Base-by-base conservation (phyloP, 768 basidiomycete species). In the Dacryopinax spathularia region DNA sequence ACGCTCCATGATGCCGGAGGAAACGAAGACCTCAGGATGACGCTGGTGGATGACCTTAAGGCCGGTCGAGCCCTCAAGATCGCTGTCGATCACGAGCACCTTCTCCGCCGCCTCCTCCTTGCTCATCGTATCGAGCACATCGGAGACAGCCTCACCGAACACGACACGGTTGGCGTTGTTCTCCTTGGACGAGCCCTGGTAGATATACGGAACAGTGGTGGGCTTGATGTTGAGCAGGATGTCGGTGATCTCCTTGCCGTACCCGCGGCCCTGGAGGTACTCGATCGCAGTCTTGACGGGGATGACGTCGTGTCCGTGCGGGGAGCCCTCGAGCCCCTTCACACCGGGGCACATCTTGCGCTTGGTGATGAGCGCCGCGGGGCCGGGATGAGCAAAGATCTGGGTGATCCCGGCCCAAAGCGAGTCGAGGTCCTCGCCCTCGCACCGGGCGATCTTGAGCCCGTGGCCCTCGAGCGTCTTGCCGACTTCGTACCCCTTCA, bases 51-150 rank as follows among this genome's bases (percentile, higher is more conserved):
- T 92, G 60, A 80, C 84, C 75, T 89, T 91, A 68, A 93, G 75
- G 63, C 91, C 91, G 31, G 91, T 93, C 0, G 91, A 92, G 34
- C 91, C 91, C 77, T 93, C 89, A 56, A 92, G 75, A 71, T 92
- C 90, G 69, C 87, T 88, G 70, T 92, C 91, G 66, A 93, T 90
- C 64, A 90, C 88, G 84, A 92, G 83, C 41, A 92, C 89, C 72
- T 84, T 89, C 73, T 79, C 79, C 10, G 81, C 81, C 0, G 85
- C 86, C 69, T 90, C 89, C 71, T 89, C 87, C 73, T 85, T 89
- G 69, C 78, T 78, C 59, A 89, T 75, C 33, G 77, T 80, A 69
- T 92, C 90, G 20, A 93, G 80, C 1, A 91, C 89, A 66, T 77
- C 63, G 71, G 85, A 87, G 60, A 91, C 89, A 10, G 91, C 88